A percentile compares a stretch with the other conserved stretches of the same genome.
phyloP scores from a whole-genome alignment of 768 basidiomycete species.

The Kwoniella pini region DNA sequence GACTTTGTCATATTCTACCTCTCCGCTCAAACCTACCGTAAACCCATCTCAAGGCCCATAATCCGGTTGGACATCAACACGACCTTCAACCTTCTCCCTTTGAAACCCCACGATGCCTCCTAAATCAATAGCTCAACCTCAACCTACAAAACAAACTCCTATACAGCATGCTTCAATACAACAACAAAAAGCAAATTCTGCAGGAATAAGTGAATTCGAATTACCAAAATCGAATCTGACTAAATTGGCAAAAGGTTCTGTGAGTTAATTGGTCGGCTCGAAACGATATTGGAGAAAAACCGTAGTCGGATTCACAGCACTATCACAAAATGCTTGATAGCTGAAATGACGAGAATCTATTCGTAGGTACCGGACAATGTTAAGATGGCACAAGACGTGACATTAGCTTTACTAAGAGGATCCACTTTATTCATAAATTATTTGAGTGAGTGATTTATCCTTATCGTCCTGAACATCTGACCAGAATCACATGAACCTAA shows the following conservation, averaged over 20 bases:
- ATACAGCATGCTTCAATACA: constrained; percentile 26
- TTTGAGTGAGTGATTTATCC: constrained; percentile 64
- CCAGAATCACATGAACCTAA: too few species aligned
- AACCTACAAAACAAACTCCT: constrained; percentile 27
- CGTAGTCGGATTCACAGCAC: background rate
- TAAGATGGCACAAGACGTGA: constrained; percentile 87
- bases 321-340: background rate
- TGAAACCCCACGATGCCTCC: background rate
- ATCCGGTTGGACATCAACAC: too few species aligned
- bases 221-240: constrained; percentile 79
- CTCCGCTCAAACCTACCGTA: too few species aligned
- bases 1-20: too few species aligned
- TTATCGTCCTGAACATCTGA: background rate
- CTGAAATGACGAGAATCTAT: background rate
- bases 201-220: constrained; percentile 86
- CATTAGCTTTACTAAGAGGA: constrained; percentile 77
- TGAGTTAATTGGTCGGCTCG: constrained; percentile 59
- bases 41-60: too few species aligned
- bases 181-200: constrained; percentile 59
- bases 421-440: constrained; percentile 96
- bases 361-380: constrained; percentile 77
- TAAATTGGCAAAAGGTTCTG: constrained; percentile 80
- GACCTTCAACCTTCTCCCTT: background rate
- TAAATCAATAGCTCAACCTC: background rate
- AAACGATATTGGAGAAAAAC: background rate